These are phyloP conservation scores for Polytrichum formosum DNA, from an alignment of 225 moss, liverwort and hornwort genomes.

Conservation along the genomic window DNA sequence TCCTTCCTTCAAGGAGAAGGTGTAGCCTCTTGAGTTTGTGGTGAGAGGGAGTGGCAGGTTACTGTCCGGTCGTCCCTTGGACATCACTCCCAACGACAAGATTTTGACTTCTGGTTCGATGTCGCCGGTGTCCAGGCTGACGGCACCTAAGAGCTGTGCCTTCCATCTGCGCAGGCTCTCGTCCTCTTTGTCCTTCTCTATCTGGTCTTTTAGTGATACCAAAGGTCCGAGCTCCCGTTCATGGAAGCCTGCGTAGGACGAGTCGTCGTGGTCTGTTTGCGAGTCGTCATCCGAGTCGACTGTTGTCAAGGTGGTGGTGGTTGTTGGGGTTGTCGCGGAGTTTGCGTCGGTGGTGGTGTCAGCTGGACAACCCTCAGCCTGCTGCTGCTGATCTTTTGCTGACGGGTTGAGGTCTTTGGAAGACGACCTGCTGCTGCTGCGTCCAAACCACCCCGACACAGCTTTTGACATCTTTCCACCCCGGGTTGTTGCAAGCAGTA, in stretches of 20 bases:
- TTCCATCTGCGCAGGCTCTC: constrained; percentile 94
- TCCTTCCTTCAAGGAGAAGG: constrained; percentile 78
- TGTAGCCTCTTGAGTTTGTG: constrained; percentile 61
- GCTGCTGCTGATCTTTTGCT: constrained; percentile 38
- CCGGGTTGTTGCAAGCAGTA: no score
- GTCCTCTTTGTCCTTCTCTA: constrained; percentile 82
- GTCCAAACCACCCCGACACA: constrained; percentile 54
- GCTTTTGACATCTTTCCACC: constrained; percentile 49
- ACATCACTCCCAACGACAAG: constrained; percentile 62
- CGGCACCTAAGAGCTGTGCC: constrained; percentile 80
- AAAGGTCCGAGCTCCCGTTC: constrained; percentile 49
- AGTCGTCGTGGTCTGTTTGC: constrained; percentile 32
- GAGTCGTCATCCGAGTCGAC: constrained; percentile 45
- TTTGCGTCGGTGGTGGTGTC: constrained; percentile 27
- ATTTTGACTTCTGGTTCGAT: constrained; percentile 84
- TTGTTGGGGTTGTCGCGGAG: constrained; percentile 34
- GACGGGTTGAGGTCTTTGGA: constrained; percentile 26
- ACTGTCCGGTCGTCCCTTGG: constrained; percentile 61
- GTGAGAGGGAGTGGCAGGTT: constrained; percentile 69
- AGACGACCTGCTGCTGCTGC: constrained; percentile 44
- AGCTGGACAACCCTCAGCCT: constrained; percentile 31
- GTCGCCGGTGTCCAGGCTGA: constrained; percentile 64
- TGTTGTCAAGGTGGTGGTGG: constrained; percentile 16
- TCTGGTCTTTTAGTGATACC: constrained; percentile 54
- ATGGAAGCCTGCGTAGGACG: constrained; percentile 24